These are phyloP conservation scores for Notholithocarpus densiflorus DNA, from an alignment of 306 rosid species.

Conservation along the genomic window DNA sequence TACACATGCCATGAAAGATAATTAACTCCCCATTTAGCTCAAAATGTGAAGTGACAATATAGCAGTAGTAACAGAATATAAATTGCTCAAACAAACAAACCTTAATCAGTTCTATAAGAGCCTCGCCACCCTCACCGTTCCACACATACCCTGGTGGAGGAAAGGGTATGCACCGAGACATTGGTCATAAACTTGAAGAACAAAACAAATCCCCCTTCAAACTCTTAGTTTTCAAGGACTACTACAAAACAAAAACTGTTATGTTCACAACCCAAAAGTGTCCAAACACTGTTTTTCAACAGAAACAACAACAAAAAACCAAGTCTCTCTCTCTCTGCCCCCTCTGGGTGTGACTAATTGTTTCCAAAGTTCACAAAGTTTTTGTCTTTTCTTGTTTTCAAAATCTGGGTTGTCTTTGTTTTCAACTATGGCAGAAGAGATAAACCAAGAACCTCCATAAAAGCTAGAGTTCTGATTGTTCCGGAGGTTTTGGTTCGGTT, in stretches of 20 bases:
- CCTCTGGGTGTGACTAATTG: background rate
- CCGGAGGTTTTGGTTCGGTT: background rate
- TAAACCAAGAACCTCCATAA: background rate
- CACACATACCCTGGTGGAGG: conserved; percentile 31
- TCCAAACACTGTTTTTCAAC: too few relatives aligned
- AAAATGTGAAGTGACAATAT: too few relatives aligned
- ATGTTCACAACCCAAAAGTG: too few relatives aligned
- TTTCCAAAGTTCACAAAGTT: background rate
- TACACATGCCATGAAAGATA: background rate
- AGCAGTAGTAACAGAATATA: background rate
- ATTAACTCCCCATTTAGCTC: background rate
- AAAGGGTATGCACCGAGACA: conserved; percentile 27
- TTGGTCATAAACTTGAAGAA: background rate
- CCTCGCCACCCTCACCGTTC: conserved; percentile 15
- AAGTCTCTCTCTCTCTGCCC: background rate
- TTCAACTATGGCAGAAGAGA: too few relatives aligned
- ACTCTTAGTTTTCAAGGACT: too few relatives aligned
- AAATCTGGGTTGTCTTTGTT: background rate
- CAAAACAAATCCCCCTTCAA: background rate
- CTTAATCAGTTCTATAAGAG: conserved; percentile 13
- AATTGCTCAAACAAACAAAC: background rate
- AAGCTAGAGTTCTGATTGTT: background rate
- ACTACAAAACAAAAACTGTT: background rate
- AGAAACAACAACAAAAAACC: background rate
- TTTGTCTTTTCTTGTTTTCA: background rate